Conservation (phyloP, 768 basidiomycete species). For the Melanogaster broomeanus region DNA sequence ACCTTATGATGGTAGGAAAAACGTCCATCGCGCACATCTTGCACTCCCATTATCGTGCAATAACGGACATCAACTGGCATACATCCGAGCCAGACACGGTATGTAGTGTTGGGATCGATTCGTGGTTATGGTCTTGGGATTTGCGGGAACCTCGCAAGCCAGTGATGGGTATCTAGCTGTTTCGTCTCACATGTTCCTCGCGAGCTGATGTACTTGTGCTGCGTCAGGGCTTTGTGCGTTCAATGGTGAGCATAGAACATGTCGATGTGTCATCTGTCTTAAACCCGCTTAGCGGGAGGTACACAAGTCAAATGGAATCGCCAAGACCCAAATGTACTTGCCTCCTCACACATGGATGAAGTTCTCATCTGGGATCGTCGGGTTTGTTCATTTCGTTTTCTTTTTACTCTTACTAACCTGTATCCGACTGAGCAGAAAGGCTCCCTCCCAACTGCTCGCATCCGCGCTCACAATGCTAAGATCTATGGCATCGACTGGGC, state of each 20-base stretch:
- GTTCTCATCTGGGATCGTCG: conserved; percentile 95
- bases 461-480: conserved; percentile 84
- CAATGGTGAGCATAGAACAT: conserved; percentile 41
- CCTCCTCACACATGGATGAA: conserved; percentile 85
- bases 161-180: conserved; percentile 51
- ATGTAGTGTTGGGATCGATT: conserved; percentile 89
- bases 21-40: conserved; percentile 84
- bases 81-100: conserved; percentile 81
- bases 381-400: conserved; percentile 43
- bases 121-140: conserved; percentile 96
- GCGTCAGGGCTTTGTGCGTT: conserved; percentile 55
- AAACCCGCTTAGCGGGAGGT: conserved; percentile 59
- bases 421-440: conserved; percentile 64
- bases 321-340: conserved; percentile 81
- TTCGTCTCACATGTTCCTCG: not conserved
- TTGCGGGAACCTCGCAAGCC: conserved; percentile 70
- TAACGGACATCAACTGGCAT: conserved; percentile 99
- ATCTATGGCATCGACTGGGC: conserved; percentile 99
- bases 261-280: not conserved
- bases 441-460: conserved; percentile 72
- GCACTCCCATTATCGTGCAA: conserved; percentile 89
- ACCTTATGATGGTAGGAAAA: conserved; percentile 71
- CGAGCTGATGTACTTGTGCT: not conserved
- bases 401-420: not conserved
- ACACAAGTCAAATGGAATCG: conserved; percentile 99